Conservation (phyloP, 805 yeast species). For the Myxozyma kluyveri region DNA sequence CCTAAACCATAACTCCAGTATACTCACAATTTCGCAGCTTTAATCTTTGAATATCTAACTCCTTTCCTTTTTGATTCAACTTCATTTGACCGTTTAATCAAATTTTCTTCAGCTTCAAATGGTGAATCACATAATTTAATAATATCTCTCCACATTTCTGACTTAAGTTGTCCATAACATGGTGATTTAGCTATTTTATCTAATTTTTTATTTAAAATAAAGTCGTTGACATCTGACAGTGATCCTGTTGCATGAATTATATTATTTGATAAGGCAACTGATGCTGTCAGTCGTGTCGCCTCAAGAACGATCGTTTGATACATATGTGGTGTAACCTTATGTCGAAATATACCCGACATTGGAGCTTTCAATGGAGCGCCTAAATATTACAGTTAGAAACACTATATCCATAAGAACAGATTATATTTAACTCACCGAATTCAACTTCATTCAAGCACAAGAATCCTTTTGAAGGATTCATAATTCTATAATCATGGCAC, state of each 20-base stretch:
- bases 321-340: slow-evolving; percentile 35
- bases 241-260: slow-evolving; percentile 39
- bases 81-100: background rate
- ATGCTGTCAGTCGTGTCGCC: slow-evolving; percentile 40
- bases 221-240: slow-evolving; percentile 37
- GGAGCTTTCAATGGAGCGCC: slow-evolving; percentile 42
- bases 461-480: slow-evolving; percentile 42
- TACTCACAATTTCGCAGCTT: slow-evolving; percentile 2
- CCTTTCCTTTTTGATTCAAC: slow-evolving; percentile 6
- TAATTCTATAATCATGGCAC: slow-evolving; percentile 42
- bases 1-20: too few species aligned
- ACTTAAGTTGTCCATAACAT: slow-evolving; percentile 35
- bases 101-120: slow-evolving; percentile 13
- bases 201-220: slow-evolving; percentile 30
- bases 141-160: slow-evolving; percentile 28
- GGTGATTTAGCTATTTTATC: slow-evolving; percentile 34
- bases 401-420: background rate
- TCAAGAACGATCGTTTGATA: slow-evolving; percentile 37
- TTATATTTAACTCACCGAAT: slow-evolving; percentile 29
- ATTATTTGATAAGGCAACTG: slow-evolving; percentile 34
- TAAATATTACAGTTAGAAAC: background rate
- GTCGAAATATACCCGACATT: slow-evolving; percentile 39
- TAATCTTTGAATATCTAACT: background rate
- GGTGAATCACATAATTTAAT: slow-evolving; percentile 14
- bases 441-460: slow-evolving; percentile 43